Conservation (phyloP, 192 early-diverging fungal species). For the Coemansia sp. region DNA sequence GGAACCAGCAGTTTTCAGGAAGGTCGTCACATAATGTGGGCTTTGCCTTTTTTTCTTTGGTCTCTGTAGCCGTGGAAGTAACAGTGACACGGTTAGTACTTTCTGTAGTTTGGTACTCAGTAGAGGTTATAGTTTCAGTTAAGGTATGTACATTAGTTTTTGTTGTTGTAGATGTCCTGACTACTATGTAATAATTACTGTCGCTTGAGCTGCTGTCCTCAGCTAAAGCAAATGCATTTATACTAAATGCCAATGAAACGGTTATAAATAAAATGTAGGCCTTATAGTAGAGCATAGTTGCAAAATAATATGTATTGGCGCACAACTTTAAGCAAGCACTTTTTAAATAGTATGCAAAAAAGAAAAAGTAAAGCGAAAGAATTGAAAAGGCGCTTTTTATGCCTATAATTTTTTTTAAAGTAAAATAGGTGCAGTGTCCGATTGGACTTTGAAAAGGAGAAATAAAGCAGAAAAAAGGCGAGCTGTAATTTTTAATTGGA, state of each 20-base stretch:
- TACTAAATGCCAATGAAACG: not conserved
- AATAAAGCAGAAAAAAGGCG: too few species aligned
- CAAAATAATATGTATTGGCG: not conserved
- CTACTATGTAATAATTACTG: not conserved
- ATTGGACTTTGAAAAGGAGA: too few species aligned
- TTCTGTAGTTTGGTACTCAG: not conserved
- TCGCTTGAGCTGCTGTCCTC: not conserved
- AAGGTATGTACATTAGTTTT: not conserved
- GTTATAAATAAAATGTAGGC: not conserved
- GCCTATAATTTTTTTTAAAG: too few species aligned
- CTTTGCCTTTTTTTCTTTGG: not conserved
- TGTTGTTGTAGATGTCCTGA: not conserved
- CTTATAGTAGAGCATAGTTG: not conserved
- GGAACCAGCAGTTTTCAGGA: not conserved
- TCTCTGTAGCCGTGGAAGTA: not conserved
- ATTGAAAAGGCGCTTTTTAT: too few species aligned
- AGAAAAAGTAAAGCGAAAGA: too few species aligned
- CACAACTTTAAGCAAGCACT: too few species aligned
- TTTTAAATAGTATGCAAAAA: too few species aligned
- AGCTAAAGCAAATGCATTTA: not conserved
- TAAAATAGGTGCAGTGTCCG: too few species aligned
- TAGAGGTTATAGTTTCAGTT: not conserved
- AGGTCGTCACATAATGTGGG: too few species aligned
- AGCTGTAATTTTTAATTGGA: too few species aligned
- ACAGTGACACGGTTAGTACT: not conserved